Conservation (phyloP, 2,329 filamentous ascomycete species). For the Apiospora rasikravindrae region DNA sequence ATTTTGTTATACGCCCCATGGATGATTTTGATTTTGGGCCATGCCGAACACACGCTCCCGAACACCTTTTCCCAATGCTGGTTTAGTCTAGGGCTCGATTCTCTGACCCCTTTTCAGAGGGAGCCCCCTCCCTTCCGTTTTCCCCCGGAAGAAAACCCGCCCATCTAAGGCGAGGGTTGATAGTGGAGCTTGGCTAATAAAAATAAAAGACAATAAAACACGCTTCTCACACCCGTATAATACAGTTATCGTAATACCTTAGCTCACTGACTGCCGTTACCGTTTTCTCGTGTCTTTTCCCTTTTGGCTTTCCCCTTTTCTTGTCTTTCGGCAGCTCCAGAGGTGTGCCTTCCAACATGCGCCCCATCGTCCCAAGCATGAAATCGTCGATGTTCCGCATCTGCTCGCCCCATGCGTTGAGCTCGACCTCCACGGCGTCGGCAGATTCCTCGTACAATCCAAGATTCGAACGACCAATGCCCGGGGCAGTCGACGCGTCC, state of each 20-base stretch:
- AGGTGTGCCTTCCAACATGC: slow-evolving; percentile 61
- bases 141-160: slow-evolving; percentile 2
- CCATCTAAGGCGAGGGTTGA: not conserved
- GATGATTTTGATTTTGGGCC: not conserved
- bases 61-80: slow-evolving; percentile 19
- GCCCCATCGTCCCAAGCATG: slow-evolving; percentile 73
- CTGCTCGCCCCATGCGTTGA: slow-evolving; percentile 63
- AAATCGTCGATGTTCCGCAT: slow-evolving; percentile 75
- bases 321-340: slow-evolving; percentile 69
- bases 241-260: slow-evolving; percentile 18
- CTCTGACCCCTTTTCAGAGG: slow-evolving; percentile 17
- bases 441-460: slow-evolving; percentile 45
- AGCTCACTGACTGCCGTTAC: not conserved
- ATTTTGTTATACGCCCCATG: slow-evolving; percentile 6
- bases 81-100: slow-evolving; percentile 2
- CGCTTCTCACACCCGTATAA: slow-evolving; percentile 17
- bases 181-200: slow-evolving; percentile 22
- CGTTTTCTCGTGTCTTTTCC: slow-evolving; percentile 51
- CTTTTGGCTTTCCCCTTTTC: slow-evolving; percentile 64
- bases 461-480: slow-evolving; percentile 41
- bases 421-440: slow-evolving; percentile 52
- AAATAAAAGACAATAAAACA: slow-evolving; percentile 21
- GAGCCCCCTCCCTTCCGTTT: slow-evolving; percentile 19
- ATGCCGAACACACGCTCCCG: slow-evolving; percentile 1
- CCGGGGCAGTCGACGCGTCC: slow-evolving; percentile 42